phyloP scores from a whole-genome alignment of 495 filamentous ascomycete genomes.

The Talaromyces nanjingensis region DNA sequence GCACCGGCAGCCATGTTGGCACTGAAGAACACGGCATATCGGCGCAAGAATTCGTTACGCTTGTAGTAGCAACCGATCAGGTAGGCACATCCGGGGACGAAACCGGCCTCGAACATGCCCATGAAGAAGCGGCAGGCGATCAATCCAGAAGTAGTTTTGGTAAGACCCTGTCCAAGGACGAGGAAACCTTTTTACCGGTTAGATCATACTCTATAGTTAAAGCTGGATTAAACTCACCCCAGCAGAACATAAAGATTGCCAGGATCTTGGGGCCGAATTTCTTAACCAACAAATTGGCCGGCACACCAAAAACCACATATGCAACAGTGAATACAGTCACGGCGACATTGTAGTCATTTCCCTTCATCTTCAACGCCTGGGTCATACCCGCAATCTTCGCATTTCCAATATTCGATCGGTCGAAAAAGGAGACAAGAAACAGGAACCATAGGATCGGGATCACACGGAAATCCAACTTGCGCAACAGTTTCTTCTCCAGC shows the following conservation, averaged over 20 bases:
- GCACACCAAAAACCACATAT: conserved; percentile 54
- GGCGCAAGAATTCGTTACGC: conserved; percentile 48
- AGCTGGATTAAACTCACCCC: conserved; percentile 24
- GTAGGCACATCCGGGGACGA: conserved; percentile 41
- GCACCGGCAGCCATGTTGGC: conserved; percentile 48
- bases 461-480: conserved; percentile 31
- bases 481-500: conserved; percentile 39
- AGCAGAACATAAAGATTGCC: conserved; percentile 39
- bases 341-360: conserved; percentile 46
- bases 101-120: conserved; percentile 46
- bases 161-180: conserved; percentile 48
- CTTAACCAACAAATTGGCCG: conserved; percentile 56
- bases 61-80: conserved; percentile 52
- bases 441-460: conserved; percentile 28
- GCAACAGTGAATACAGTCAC: conserved; percentile 51
- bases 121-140: conserved; percentile 44
- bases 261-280: conserved; percentile 50
- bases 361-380: conserved; percentile 37
- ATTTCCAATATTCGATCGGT: conserved; percentile 51
- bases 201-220: neutral
- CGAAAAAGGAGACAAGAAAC: conserved; percentile 35
- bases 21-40: conserved; percentile 50
- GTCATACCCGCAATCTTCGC: conserved; percentile 47
- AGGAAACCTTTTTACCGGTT: conserved; percentile 20
- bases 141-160: conserved; percentile 38